phyloP scores from a whole-genome alignment of 1,139 yeast species.

The Casaregolazyma suthepensis region DNA sequence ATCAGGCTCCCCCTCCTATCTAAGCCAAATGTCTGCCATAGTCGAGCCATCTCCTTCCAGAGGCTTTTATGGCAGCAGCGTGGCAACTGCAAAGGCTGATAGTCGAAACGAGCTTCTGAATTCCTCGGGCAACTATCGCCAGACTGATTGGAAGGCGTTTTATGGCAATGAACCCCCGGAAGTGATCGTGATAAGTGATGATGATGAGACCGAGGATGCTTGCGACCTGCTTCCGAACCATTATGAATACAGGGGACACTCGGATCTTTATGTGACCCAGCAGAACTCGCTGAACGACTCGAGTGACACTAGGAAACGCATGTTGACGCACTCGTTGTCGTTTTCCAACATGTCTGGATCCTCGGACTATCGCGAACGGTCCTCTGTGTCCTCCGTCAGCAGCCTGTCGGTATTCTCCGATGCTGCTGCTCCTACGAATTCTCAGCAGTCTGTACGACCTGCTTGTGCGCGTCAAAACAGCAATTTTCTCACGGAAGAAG shows the following conservation, averaged over 20 bases:
- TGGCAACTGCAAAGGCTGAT: background rate
- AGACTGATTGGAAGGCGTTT: slow-evolving; percentile 8
- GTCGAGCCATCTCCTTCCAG: slow-evolving; percentile 12
- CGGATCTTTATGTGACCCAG: slow-evolving; percentile 3
- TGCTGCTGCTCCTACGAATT: background rate
- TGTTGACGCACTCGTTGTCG: slow-evolving; percentile 9
- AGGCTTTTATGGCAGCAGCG: slow-evolving; percentile 2
- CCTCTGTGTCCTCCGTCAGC: slow-evolving; percentile 4
- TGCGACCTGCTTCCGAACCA: background rate
- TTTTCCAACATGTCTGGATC: slow-evolving; percentile 7
- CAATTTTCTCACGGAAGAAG: background rate
- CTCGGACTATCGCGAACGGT: slow-evolving; percentile 5
- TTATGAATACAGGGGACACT: slow-evolving; percentile 1
- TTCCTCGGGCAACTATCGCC: background rate
- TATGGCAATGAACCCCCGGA: slow-evolving; percentile 18
- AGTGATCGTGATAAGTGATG: slow-evolving; percentile 32
- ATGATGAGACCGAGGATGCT: slow-evolving; percentile 18
- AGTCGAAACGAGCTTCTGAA: background rate
- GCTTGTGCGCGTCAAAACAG: background rate
- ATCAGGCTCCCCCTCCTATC: background rate
- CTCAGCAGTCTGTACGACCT: background rate
- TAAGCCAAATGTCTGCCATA: slow-evolving; percentile 10
- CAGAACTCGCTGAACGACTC: slow-evolving; percentile 4
- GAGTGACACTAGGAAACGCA: slow-evolving; percentile 7
- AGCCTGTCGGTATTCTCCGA: slow-evolving; percentile 9